Conservation (phyloP, 2,329 filamentous ascomycete species). For the Sarocladium strictum region DNA sequence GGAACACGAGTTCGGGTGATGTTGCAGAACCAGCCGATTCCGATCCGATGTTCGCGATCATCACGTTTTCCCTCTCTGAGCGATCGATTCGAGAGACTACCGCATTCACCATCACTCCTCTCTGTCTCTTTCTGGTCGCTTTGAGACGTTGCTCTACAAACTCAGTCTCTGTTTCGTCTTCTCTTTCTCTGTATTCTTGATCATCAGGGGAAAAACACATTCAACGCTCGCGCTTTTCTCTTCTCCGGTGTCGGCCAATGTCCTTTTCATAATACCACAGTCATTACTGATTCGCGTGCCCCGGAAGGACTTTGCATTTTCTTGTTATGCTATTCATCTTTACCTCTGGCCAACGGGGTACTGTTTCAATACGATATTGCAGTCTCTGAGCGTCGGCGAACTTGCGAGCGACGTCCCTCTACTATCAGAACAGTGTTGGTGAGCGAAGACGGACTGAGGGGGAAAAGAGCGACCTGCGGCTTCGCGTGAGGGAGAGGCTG, state of each 20-base stretch:
- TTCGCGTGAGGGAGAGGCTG: no score
- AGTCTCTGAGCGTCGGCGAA: not conserved
- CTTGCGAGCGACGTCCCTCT: no score
- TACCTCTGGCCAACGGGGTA: not conserved
- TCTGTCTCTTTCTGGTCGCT: slow-evolving; percentile 1
- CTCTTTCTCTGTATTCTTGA: not conserved
- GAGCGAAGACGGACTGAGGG: not conserved
- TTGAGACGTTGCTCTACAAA: not conserved
- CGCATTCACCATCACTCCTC: not conserved
- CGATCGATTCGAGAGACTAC: not conserved
- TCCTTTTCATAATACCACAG: not conserved
- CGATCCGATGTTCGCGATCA: not conserved
- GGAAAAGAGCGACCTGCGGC: not conserved
- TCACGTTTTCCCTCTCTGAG: slow-evolving; percentile 2
- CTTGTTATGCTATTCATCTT: not conserved
- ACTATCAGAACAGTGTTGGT: no score
- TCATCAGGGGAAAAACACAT: slow-evolving; percentile 1
- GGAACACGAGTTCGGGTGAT: no score
- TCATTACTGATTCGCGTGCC: not conserved
- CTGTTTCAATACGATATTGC: not conserved
- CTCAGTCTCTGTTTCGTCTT: not conserved
- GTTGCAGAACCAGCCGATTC: no score
- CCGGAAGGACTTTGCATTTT: slow-evolving; percentile 1
- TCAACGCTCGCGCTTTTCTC: not conserved
- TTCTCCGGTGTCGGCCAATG: not conserved